phyloP scores from a whole-genome alignment of 441 rosid species.

The Aleurites moluccanus region DNA sequence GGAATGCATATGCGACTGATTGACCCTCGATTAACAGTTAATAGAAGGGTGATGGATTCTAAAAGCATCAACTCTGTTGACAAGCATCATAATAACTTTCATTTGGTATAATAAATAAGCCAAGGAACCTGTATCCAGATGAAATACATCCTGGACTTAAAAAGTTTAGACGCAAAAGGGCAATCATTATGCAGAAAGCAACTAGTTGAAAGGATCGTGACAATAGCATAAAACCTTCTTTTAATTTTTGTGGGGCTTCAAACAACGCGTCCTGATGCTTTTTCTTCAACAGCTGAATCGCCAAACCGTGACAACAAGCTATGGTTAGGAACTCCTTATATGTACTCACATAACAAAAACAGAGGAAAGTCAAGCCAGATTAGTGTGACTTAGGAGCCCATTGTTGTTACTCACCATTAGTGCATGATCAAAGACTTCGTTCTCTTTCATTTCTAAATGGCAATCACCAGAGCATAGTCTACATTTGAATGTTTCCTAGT shows the following conservation, averaged over 20 bases:
- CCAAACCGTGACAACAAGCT: constrained; percentile 10
- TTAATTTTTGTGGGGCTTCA: constrained; percentile 70
- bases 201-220: background rate
- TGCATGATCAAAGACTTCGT: background rate
- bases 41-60: constrained; percentile 77
- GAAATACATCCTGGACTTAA: background rate
- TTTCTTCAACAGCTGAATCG: constrained; percentile 46
- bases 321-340: background rate
- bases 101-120: constrained; percentile 18
- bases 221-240: constrained; percentile 53
- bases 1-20: constrained; percentile 62
- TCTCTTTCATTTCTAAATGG: background rate
- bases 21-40: constrained; percentile 59
- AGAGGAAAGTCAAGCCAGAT: background rate
- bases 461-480: background rate
- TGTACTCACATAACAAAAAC: background rate
- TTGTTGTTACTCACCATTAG: background rate
- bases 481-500: background rate
- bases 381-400: background rate
- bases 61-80: constrained; percentile 84
- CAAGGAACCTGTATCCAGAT: background rate
- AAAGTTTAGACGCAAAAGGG: background rate
- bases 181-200: background rate
- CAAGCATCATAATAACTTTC: constrained; percentile 15
- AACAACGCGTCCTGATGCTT: constrained; percentile 50